phyloP scores from a whole-genome alignment of 495 filamentous ascomycete genomes.

The Aspergillus steynii region DNA sequence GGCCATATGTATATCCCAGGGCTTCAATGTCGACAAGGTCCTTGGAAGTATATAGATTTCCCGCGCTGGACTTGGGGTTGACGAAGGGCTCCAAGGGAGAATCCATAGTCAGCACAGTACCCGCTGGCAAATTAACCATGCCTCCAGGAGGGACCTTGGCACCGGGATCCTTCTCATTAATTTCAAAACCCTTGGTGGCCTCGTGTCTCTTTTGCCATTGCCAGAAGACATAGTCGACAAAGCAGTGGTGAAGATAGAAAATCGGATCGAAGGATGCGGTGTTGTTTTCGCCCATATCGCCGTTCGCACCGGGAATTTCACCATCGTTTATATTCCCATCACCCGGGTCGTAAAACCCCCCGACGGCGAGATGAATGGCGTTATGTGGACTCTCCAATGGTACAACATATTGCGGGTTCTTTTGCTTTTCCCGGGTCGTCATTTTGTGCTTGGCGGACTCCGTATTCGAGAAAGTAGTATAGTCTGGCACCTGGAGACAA shows the following conservation, averaged over 20 bases:
- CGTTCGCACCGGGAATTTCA: conserved; percentile 24
- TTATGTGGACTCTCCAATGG: conserved; percentile 32
- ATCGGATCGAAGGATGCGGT: conserved; percentile 33
- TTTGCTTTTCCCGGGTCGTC: neutral
- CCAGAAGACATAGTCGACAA: conserved; percentile 33
- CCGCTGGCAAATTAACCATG: no score
- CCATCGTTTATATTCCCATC: neutral
- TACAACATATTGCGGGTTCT: no score
- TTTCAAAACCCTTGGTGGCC: neutral
- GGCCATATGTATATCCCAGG: no score
- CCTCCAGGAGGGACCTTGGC: neutral
- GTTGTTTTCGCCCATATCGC: conserved; percentile 37
- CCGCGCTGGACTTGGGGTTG: no score
- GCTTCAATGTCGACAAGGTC: no score
- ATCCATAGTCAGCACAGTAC: no score
- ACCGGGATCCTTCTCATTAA: neutral
- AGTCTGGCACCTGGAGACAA: no score
- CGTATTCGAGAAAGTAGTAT: no score
- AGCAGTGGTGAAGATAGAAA: conserved; percentile 34
- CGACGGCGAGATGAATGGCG: conserved; percentile 31
- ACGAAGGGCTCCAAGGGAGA: no score
- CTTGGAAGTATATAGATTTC: no score
- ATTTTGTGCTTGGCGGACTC: neutral
- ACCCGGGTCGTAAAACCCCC: conserved; percentile 21
- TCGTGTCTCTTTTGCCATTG: conserved; percentile 20